Base-by-base conservation (phyloP, 148 eudicot genomes). In the Vaccinium corymbosum region DNA sequence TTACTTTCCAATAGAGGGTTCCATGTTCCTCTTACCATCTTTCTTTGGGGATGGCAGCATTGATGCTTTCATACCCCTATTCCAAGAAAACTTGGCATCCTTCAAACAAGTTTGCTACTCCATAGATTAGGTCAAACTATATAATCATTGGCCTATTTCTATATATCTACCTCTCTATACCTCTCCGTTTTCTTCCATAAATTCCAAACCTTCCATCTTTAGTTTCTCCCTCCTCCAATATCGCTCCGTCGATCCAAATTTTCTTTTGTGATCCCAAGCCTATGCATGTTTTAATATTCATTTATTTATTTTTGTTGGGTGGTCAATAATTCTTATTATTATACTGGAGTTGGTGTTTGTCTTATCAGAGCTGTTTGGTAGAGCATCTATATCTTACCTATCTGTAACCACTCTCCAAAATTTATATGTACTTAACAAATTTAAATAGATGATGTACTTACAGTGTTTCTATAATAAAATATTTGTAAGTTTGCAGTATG, bases 51-150 rank as follows among this genome's bases (percentile, higher is more conserved):
- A 86, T 82, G 86, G 90, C 35, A 84, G 90, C 72, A 86, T 88
- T 11, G 90, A 88, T 76, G 88, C 80, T 59, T 88, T 88, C 77
- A 62, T 88, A 25, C 85, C 86, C n/a, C 72, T 88, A 16, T 86
- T 83, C 78, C 50, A 42, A 22, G 80, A 84, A 42, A 81, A 84
- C 71, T 38, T 81, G 51, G 52, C 57, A 6, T 75, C 64, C 27
- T 88, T 88, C 81, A 79, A 83, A 52, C 29, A 88, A 2, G 86
- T 68, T 76, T 88, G 90, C 72, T 86, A 88, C 38, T 56, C 81
- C 68, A 1, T 88, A 81, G 88, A 86, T 46, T 83, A 87, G 71
- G 22, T 2, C 35, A 9, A 29, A 29, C 32, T 27, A 66, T n/a
- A 22, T 2, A 22, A 66, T 5, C 22, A 4, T 66, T 22, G 72